Evolutionary conservation across 495 filamentous ascomycete genomes (phyloP).

Genomic region (Rostrohypoxylon terebratum): DNA sequence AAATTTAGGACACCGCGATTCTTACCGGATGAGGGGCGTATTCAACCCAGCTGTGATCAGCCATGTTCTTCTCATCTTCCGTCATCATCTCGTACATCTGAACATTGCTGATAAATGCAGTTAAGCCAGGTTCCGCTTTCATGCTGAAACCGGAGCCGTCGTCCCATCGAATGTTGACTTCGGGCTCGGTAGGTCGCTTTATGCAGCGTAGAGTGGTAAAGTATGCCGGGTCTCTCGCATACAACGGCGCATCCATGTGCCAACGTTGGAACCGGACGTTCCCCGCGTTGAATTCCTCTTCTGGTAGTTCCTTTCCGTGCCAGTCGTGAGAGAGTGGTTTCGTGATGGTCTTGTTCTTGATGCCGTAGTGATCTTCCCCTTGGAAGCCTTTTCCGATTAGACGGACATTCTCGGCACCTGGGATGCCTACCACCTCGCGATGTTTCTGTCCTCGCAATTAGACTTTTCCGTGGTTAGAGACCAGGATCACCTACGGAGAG

Average conservation of each 20-base stretch:
- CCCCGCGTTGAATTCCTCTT: slow-evolving; percentile 49
- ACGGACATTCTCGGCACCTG: slow-evolving; percentile 57
- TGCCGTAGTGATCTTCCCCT: slow-evolving; percentile 57
- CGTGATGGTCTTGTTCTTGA: slow-evolving; percentile 52
- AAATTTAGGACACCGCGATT: too few relatives aligned
- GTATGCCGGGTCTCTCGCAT: slow-evolving; percentile 57
- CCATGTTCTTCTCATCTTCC: slow-evolving; percentile 53
- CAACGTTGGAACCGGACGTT: slow-evolving; percentile 57
- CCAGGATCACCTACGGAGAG: slow-evolving; percentile 38
- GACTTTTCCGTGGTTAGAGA: not conserved
- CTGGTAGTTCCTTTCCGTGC: slow-evolving; percentile 47
- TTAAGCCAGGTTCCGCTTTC: slow-evolving; percentile 49
- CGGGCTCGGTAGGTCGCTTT: slow-evolving; percentile 48
- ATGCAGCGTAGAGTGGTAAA: slow-evolving; percentile 58
- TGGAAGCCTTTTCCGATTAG: slow-evolving; percentile 59
- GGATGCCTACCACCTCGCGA: slow-evolving; percentile 53
- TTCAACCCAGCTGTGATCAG: slow-evolving; percentile 58
- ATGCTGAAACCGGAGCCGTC: slow-evolving; percentile 53
- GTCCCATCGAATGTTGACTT: slow-evolving; percentile 57
- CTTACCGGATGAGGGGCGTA: slow-evolving; percentile 55
- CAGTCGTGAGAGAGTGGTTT: slow-evolving; percentile 55
- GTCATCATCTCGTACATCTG: slow-evolving; percentile 55
- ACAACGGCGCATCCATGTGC: slow-evolving; percentile 61
- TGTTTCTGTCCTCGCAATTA: slow-evolving; percentile 39
- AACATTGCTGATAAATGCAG: slow-evolving; percentile 49